phyloP scores from a whole-genome alignment of 1,284 basidiomycete genomes.

The Heliocybe sulcata region DNA sequence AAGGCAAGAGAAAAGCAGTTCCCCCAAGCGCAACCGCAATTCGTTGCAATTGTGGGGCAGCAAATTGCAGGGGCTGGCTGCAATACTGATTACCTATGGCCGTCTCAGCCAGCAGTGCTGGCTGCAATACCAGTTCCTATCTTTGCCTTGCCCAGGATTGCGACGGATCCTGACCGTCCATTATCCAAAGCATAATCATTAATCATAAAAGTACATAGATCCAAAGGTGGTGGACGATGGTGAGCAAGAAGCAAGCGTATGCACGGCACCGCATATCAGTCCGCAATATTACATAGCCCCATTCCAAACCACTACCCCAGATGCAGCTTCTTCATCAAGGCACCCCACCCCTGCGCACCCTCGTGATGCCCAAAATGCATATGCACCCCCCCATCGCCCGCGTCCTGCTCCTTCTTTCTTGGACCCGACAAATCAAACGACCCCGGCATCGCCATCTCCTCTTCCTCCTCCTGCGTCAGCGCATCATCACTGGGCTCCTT shows the following conservation, averaged over 20 bases:
- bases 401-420: background rate
- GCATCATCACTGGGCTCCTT: background rate
- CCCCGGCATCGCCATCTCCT: conserved; percentile 39
- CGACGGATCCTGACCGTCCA: no score
- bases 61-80: background rate
- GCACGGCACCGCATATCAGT: background rate
- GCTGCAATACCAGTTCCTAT: no score
- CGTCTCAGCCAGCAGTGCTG: no score
- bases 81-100: background rate
- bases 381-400: background rate
- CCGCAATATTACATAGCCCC: background rate
- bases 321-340: background rate
- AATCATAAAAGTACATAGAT: background rate
- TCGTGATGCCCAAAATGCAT: background rate
- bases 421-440: conserved; percentile 22
- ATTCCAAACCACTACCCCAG: background rate
- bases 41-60: background rate
- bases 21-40: background rate
- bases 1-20: background rate
- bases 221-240: background rate
- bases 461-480: conserved; percentile 21
- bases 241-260: background rate
- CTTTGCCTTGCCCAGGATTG: no score
- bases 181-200: background rate
- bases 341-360: background rate